Percentiles rank a stretch among this genome's conserved stretches.
These are phyloP conservation scores for Scheffersomyces spartinae DNA, from an alignment of 805 yeast genomes.

Conservation along the genomic window DNA sequence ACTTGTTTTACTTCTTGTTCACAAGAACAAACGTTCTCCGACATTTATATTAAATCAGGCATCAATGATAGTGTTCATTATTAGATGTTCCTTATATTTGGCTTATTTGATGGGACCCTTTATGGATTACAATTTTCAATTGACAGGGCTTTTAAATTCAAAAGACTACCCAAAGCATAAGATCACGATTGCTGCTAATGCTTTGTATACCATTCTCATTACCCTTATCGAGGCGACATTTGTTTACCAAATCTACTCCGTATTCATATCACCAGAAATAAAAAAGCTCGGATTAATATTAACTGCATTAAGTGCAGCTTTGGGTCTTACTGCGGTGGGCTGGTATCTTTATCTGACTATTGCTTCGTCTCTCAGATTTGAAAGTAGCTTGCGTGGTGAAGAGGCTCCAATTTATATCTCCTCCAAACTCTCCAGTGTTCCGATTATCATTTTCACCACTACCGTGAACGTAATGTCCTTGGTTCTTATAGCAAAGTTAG, in stretches of 20 bases:
- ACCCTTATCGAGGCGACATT: slow-evolving; percentile 53
- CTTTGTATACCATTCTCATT: slow-evolving; percentile 49
- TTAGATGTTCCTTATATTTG: slow-evolving; percentile 53
- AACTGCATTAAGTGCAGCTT: slow-evolving; percentile 23
- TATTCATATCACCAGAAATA: slow-evolving; percentile 52
- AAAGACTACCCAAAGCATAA: slow-evolving; percentile 23
- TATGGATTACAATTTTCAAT: slow-evolving; percentile 34
- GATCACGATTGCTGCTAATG: slow-evolving; percentile 49
- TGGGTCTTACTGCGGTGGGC: slow-evolving; percentile 45
- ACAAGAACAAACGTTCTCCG: slow-evolving; percentile 47
- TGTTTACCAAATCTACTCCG: slow-evolving; percentile 58
- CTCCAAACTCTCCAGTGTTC: slow-evolving; percentile 36
- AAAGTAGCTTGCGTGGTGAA: slow-evolving; percentile 4
- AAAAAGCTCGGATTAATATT: slow-evolving; percentile 27
- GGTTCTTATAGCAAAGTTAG: slow-evolving; percentile 52
- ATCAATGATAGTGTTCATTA: slow-evolving; percentile 41
- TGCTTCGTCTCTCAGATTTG: slow-evolving; percentile 25
- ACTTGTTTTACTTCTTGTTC: slow-evolving; percentile 4
- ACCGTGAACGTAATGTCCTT: slow-evolving; percentile 55
- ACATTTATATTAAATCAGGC: slow-evolving; percentile 63
- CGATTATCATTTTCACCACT: slow-evolving; percentile 53
- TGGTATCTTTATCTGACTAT: slow-evolving; percentile 47
- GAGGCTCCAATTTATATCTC: slow-evolving; percentile 4
- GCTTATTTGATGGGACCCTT: slow-evolving; percentile 43
- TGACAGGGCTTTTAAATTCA: slow-evolving; percentile 17